phyloP scores from a whole-genome alignment of 2,329 filamentous ascomycete species.

The Penicillium paneum region DNA sequence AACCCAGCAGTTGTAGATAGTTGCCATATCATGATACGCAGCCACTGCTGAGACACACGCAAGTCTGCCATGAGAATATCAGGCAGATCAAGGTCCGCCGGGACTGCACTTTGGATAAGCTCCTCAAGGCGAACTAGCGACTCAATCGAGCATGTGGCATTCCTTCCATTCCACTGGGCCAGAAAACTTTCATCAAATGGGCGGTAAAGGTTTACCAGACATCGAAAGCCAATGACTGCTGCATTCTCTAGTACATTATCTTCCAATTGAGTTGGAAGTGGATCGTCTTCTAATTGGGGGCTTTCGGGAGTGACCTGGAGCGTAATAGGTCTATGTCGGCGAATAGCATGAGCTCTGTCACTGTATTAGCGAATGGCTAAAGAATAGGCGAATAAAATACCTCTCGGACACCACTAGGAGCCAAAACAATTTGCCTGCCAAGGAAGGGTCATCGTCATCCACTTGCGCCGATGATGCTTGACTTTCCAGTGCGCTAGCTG shows the following conservation, averaged over 20 bases:
- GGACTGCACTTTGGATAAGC: conserved; percentile 52
- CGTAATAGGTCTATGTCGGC: conserved; percentile 62
- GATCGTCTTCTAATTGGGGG: conserved; percentile 49
- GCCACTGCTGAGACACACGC: conserved; percentile 66
- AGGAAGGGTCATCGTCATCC: conserved; percentile 43
- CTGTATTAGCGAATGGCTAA: neutral
- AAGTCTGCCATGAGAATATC: conserved; percentile 66
- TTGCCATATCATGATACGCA: conserved; percentile 70
- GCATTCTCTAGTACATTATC: conserved; percentile 50
- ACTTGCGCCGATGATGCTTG: conserved; percentile 51
- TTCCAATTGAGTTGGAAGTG: conserved; percentile 53
- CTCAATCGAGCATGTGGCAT: conserved; percentile 44
- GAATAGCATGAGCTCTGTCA: conserved; percentile 58
- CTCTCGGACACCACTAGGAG: conserved; percentile 64
- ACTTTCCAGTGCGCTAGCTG: conserved; percentile 43
- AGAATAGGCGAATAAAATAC: conserved; percentile 33
- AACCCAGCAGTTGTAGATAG: conserved; percentile 64
- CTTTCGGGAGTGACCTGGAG: conserved; percentile 56
- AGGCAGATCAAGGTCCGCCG: conserved; percentile 54
- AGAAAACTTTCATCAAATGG: conserved; percentile 64
- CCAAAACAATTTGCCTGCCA: conserved; percentile 60
- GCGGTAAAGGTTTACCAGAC: conserved; percentile 60
- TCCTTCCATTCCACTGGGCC: conserved; percentile 59
- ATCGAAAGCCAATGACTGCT: conserved; percentile 57
- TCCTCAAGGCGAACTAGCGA: conserved; percentile 50